Evolutionary conservation across 495 filamentous ascomycete genomes (phyloP).

Genomic region (Talaromyces stipitatus): DNA sequence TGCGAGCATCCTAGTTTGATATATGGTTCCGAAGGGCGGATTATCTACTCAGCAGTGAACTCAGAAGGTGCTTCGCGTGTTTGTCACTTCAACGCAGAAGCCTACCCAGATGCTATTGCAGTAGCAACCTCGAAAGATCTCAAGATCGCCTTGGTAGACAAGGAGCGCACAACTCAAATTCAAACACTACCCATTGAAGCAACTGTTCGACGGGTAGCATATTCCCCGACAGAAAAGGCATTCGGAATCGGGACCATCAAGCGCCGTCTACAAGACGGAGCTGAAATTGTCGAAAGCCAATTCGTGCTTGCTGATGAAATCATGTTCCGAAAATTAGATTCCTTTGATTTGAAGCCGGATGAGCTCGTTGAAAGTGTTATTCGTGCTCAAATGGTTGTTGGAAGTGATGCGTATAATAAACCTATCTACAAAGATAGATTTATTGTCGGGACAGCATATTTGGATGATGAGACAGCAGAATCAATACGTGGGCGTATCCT

Average conservation of each 20-base stretch:
- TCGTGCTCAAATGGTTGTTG: slow-evolving; percentile 63
- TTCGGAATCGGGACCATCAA: slow-evolving; percentile 85
- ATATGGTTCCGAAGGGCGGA: slow-evolving; percentile 77
- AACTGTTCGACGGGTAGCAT: slow-evolving; percentile 80
- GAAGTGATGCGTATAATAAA: slow-evolving; percentile 40
- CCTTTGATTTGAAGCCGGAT: slow-evolving; percentile 43
- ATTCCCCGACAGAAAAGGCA: slow-evolving; percentile 68
- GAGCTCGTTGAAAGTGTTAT: slow-evolving; percentile 85
- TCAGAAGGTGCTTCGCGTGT: slow-evolving; percentile 75
- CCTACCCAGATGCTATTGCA: slow-evolving; percentile 72
- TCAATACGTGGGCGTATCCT: slow-evolving; percentile 68
- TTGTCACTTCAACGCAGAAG: slow-evolving; percentile 72
- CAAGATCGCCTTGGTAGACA: slow-evolving; percentile 76
- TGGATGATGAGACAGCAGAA: slow-evolving; percentile 50
- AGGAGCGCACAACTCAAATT: slow-evolving; percentile 78
- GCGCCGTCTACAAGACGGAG: slow-evolving; percentile 46
- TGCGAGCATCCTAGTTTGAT: slow-evolving; percentile 92
- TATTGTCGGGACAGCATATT: slow-evolving; percentile 75
- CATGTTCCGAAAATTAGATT: slow-evolving; percentile 46
- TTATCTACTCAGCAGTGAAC: slow-evolving; percentile 93
- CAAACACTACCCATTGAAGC: slow-evolving; percentile 69
- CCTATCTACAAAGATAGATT: slow-evolving; percentile 58
- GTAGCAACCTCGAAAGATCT: slow-evolving; percentile 71
- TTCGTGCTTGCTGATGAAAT: slow-evolving; percentile 58
- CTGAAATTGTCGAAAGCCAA: slow-evolving; percentile 49